phyloP scores from a whole-genome alignment of 2,329 filamentous ascomycete species.

The Fusarium napiforme region DNA sequence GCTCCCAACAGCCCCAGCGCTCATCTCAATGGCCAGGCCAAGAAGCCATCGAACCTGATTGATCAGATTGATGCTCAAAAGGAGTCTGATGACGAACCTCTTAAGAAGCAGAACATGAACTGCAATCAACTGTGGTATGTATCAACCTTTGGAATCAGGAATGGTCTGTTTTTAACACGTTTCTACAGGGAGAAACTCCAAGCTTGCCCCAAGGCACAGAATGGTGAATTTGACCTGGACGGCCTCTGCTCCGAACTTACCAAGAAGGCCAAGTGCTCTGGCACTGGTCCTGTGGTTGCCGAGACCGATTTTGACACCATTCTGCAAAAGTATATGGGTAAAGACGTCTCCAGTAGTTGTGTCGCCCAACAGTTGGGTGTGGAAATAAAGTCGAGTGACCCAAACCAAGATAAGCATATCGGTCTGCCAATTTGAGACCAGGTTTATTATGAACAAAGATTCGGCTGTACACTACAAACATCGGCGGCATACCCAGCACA shows the following conservation, averaged over 20 bases:
- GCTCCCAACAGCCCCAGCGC: slow-evolving; percentile 58
- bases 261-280: slow-evolving; percentile 95
- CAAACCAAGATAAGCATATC: slow-evolving; percentile 33
- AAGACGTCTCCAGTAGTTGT: slow-evolving; percentile 50
- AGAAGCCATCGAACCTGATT: slow-evolving; percentile 72
- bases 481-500: slow-evolving; percentile 27
- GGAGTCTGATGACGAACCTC: slow-evolving; percentile 73
- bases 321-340: slow-evolving; percentile 71
- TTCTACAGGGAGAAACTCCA: slow-evolving; percentile 84
- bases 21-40: slow-evolving; percentile 48
- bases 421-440: slow-evolving; percentile 29
- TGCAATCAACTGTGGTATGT: slow-evolving; percentile 95
- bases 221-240: slow-evolving; percentile 93
- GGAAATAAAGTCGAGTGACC: slow-evolving; percentile 53
- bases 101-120: slow-evolving; percentile 71
- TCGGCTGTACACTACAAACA: slow-evolving; percentile 42
- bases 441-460: slow-evolving; percentile 14
- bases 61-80: slow-evolving; percentile 81
- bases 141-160: neutral
- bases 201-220: slow-evolving; percentile 86
- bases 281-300: slow-evolving; percentile 88
- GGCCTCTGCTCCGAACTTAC: slow-evolving; percentile 91
- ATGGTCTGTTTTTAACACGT: slow-evolving; percentile 53
- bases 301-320: slow-evolving; percentile 88
- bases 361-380: slow-evolving; percentile 68